Base-by-base conservation (phyloP, 305 asterid species). In the Rubia tinctorum region DNA sequence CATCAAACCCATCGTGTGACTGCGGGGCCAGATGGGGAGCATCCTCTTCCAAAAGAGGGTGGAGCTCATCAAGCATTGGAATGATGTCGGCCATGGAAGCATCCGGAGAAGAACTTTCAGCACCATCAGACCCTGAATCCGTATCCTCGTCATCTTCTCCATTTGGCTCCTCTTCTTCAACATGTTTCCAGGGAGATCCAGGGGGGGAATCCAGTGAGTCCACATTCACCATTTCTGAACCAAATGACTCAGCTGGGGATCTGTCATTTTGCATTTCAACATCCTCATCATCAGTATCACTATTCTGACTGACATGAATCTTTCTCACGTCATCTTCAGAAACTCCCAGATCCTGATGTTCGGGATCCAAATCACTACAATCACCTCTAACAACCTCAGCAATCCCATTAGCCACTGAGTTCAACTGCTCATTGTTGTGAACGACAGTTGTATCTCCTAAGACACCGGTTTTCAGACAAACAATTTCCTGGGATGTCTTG, bases 61-160 rank as follows among this genome's bases (percentile, higher is more conserved):
- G 96, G 69, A 95, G 98, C 84, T 95, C 99, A 73, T 92, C 93
- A 30, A 95, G 94, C 96, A 95, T 88, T 14, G 99, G 98, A 75
- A 88, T 84, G 44, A 92, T 92, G 81, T 92, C 99, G 63, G 98
- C 88, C 96, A 95, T 83, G 12, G 98, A 95, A 39, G 99, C 97
- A 85, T 95, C 97, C 0, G 97, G 96, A 76, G 98, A 92, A 10
- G 96, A 95, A 76, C 98, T 92, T 86, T 92, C 98, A 7, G 92
- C 98, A 44, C 85, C 74, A 79, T 84, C 90, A 20, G 96, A 89
- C 40, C 80, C 98, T 18, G 92, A 89, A 80, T 89, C 94, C 2
- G 63, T 78, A 73, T 43, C 86, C 37, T 75, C 89, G 18, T 69
- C 81, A 64, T 83, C 87, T 47, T 72, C 82, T 3, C 79, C 63